Evolutionary conservation across 108 stramenopile species (phyloP), one percentile per base, ranked within the genome.

Genomic region (Skeletonema potamos): DNA sequence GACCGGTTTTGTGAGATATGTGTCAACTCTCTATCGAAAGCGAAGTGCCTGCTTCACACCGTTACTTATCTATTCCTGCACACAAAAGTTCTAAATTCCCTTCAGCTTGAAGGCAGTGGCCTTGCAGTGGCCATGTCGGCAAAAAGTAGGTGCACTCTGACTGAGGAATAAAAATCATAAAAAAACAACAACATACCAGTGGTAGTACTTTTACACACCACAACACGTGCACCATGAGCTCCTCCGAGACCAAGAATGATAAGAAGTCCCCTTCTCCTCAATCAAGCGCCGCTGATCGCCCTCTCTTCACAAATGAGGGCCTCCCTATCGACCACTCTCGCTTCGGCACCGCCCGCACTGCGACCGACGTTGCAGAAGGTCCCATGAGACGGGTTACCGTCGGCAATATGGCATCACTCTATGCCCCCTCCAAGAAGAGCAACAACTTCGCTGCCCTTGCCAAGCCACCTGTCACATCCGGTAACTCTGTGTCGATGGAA

Each of bases 351-450:
- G 13, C 58, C 58, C 58, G 2, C 58, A 34, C 58, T 10, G 33
- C 58, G 32, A 29, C 58, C 8, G 18, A 9, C 28, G 63, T 57
- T 12, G 63, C 26, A 0, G 63, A 64, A n/a, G 63, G 63, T 18
- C 58, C 58, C 8, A 46, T 36, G 43, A 39, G 58, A 12, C 58
- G 58, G 43, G 58, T 59, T 36, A 39, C 36, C 20, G 41, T 46
- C 6, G 58, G 37, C 2, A 51, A 51, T 17, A 20, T 24, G 48
- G 48, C 48, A 51, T 20, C 48, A 22, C 6, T 51, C 0, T 22
- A 22, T 22, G 48, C 48, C 22, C 22, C 48, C 22, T 51, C 22
- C 22, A 20, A 20, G 48, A 51, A 51, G n/a, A 51, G 22, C 8
- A 51, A n/a, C 8, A 51, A n/a, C 15, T 41, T 41, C 39, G 39